Conservation (phyloP, 164 flowering plant species). For the Amborella trichopoda region DNA sequence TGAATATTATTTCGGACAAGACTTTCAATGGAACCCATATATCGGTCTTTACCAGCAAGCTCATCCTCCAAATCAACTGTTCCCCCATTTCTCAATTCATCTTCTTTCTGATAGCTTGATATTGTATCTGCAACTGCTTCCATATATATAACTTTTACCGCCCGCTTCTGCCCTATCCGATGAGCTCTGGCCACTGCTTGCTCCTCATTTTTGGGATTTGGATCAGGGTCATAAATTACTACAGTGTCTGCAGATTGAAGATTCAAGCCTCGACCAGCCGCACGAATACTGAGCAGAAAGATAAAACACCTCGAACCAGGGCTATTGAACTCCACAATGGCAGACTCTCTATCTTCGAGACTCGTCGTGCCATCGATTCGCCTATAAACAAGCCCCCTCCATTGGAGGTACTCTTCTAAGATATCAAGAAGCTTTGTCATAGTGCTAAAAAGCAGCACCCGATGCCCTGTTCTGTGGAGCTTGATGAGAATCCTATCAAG, state of each 20-base stretch:
- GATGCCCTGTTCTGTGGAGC: constrained; percentile 87
- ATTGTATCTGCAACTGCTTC: constrained; percentile 95
- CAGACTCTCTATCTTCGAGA: constrained; percentile 94
- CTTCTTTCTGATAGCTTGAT: constrained; percentile 84
- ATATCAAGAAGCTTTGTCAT: constrained; percentile 98
- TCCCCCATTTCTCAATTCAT: constrained; percentile 73
- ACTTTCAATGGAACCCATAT: constrained; percentile 95
- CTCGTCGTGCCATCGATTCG: constrained; percentile 96
- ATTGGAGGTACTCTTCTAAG: constrained; percentile 88
- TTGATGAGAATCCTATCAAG: constrained; percentile 89
- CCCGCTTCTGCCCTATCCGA: constrained; percentile 93
- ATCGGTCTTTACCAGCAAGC: constrained; percentile 95
- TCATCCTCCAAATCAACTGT: constrained; percentile 87
- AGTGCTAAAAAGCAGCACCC: constrained; percentile 92
- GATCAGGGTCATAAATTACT: constrained; percentile 95
- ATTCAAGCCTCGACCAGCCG: constrained; percentile 97
- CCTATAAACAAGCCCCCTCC: constrained; percentile 80
- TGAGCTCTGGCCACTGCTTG: constrained; percentile 99
- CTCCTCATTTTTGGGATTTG: constrained; percentile 98
- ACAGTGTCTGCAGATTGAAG: constrained; percentile 98
- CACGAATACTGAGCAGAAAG: constrained; percentile 96
- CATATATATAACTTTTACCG: constrained; percentile 94
- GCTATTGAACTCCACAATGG: constrained; percentile 85
- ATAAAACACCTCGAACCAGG: constrained; percentile 79
- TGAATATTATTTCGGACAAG: constrained; percentile 94